These are phyloP conservation scores for Chytridium lagenaria DNA, from an alignment of 371 early-diverging fungal genomes.

Conservation along the genomic window DNA sequence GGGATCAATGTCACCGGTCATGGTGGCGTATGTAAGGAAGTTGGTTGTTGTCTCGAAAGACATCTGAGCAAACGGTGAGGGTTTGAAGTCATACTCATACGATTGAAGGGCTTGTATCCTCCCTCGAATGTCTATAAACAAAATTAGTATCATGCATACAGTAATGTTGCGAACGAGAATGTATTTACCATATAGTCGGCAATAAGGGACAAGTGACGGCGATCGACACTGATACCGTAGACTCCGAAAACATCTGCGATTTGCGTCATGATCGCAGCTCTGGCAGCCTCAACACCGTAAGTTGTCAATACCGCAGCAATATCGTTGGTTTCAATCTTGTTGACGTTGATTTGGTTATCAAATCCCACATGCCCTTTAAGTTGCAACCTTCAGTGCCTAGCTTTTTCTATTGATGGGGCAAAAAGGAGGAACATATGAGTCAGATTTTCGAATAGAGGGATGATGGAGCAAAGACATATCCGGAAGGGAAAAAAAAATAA, in stretches of 20 bases:
- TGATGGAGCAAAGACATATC: no score
- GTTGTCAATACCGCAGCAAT: slow-evolving; percentile 90
- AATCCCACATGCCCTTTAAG: slow-evolving; percentile 89
- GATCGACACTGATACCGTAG: slow-evolving; percentile 97
- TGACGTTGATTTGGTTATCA: slow-evolving; percentile 70
- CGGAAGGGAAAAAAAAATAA: slow-evolving; percentile 8
- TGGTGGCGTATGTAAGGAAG: slow-evolving; percentile 91
- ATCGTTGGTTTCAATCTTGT: slow-evolving; percentile 95
- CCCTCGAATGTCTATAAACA: slow-evolving; percentile 88
- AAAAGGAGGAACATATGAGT: background rate
- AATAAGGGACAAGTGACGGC: slow-evolving; percentile 95
- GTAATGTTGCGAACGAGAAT: background rate
- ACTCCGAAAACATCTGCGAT: slow-evolving; percentile 95
- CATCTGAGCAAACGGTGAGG: slow-evolving; percentile 97
- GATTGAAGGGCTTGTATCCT: slow-evolving; percentile 96
- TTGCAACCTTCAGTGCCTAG: slow-evolving; percentile 93
- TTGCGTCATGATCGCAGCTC: slow-evolving; percentile 95
- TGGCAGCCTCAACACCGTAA: slow-evolving; percentile 99
- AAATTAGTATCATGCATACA: background rate
- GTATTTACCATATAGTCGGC: slow-evolving; percentile 96
- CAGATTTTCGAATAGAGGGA: slow-evolving; percentile 44
- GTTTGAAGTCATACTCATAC: slow-evolving; percentile 90
- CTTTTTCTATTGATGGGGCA: slow-evolving; percentile 45
- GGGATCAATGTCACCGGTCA: slow-evolving; percentile 87
- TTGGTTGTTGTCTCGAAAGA: slow-evolving; percentile 94